A percentile compares a stretch with the other conserved stretches of the same genome.
Conservation (phyloP, 2,329 filamentous ascomycete species). For the Ophiostoma himal-ulmi region DNA sequence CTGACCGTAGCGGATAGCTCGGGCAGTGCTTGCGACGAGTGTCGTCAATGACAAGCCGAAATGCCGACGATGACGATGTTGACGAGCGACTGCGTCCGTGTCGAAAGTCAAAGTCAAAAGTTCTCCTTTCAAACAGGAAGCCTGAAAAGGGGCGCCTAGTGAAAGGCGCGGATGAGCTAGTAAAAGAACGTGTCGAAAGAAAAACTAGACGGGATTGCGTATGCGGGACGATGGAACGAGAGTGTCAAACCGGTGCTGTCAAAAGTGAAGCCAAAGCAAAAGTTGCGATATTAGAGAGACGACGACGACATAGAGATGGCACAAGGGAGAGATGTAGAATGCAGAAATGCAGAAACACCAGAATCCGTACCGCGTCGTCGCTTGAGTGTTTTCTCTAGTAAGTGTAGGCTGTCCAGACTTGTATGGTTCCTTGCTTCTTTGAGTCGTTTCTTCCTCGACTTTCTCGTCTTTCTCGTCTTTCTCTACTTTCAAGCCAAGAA, state of each 20-base stretch:
- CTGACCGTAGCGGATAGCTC: neutral
- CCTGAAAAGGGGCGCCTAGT: constrained; percentile 2
- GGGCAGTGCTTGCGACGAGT: neutral
- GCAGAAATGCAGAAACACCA: neutral
- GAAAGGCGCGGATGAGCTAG: neutral
- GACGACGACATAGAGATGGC: neutral
- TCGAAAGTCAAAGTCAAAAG: neutral
- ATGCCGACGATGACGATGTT: constrained; percentile 1
- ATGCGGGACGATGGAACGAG: neutral
- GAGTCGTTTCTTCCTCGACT: neutral
- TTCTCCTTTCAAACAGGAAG: neutral
- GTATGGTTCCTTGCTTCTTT: neutral
- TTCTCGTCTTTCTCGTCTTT: neutral
- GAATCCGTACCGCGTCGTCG: neutral
- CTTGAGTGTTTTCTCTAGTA: neutral
- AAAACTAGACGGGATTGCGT: neutral
- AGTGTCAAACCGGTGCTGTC: neutral
- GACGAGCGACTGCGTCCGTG: neutral
- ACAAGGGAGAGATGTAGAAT: neutral
- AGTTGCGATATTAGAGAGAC: neutral
- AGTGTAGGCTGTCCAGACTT: neutral
- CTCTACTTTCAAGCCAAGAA: constrained; percentile 13
- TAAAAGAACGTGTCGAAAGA: neutral
- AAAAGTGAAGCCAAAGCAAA: neutral
- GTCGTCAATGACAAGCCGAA: neutral